These are phyloP conservation scores for Parastagonospora avenae DNA, from an alignment of 2,329 filamentous ascomycete genomes.

Conservation along the genomic window DNA sequence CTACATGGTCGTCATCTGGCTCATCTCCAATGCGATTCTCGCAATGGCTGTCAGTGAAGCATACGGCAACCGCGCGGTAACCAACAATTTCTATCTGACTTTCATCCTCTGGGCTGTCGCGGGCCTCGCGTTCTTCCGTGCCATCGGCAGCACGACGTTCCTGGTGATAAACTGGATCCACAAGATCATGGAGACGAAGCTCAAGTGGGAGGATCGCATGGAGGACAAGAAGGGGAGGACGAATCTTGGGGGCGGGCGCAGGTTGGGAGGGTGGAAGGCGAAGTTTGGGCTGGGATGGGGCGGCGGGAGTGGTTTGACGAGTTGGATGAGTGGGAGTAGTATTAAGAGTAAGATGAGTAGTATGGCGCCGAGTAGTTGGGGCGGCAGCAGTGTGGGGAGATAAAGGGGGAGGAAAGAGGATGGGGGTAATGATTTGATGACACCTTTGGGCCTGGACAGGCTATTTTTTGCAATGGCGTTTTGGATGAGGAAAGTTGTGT, in stretches of 20 bases:
- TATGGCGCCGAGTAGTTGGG: slow-evolving; percentile 40
- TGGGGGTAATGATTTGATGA: not conserved
- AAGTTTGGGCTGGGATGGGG: slow-evolving; percentile 36
- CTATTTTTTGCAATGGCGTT: too few species aligned
- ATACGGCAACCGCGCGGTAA: slow-evolving; percentile 73
- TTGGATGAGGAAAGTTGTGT: too few species aligned
- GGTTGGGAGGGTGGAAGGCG: slow-evolving; percentile 11
- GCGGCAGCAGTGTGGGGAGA: slow-evolving; percentile 36
- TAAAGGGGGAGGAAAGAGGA: not conserved
- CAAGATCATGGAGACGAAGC: slow-evolving; percentile 82
- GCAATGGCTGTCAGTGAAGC: slow-evolving; percentile 92
- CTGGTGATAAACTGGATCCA: slow-evolving; percentile 83
- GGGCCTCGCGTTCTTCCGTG: slow-evolving; percentile 82
- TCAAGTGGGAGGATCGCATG: slow-evolving; percentile 59
- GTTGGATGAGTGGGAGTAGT: slow-evolving; percentile 45
- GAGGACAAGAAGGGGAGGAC: slow-evolving; percentile 36
- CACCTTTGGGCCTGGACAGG: too few species aligned
- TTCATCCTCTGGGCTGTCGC: slow-evolving; percentile 96
- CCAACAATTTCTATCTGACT: slow-evolving; percentile 85
- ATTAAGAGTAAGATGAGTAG: slow-evolving; percentile 46
- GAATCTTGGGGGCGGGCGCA: slow-evolving; percentile 35
- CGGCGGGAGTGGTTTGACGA: slow-evolving; percentile 33
- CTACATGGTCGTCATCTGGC: slow-evolving; percentile 97
- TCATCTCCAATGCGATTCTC: slow-evolving; percentile 87
- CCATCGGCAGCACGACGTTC: slow-evolving; percentile 80